These are phyloP conservation scores for Pestalotiopsis sp. DNA, from an alignment of 2,329 filamentous ascomycete genomes.

Conservation along the genomic window DNA sequence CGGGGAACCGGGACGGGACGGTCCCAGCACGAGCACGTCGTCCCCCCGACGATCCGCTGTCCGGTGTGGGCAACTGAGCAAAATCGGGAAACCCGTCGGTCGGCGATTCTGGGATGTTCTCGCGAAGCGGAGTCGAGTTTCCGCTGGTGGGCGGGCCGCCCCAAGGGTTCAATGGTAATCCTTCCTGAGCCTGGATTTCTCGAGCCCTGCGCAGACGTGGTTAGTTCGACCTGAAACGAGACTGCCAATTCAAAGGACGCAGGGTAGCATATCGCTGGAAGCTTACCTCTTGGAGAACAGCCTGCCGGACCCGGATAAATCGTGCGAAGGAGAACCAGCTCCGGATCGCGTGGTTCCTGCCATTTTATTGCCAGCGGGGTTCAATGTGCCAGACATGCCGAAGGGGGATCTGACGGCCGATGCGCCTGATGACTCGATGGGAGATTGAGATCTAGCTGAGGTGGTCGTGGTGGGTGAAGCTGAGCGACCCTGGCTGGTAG, in stretches of 20 bases:
- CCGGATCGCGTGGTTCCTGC: constrained; percentile 69
- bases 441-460: constrained; percentile 48
- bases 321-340: constrained; percentile 95
- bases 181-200: constrained; percentile 97
- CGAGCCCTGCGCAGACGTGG: constrained; percentile 64
- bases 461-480: constrained; percentile 78
- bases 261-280: not conserved
- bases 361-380: constrained; percentile 60
- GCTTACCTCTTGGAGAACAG: constrained; percentile 88
- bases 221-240: not conserved
- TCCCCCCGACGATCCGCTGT: constrained; percentile 60
- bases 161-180: constrained; percentile 77
- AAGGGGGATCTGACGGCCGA: constrained; percentile 70
- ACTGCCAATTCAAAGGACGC: not conserved
- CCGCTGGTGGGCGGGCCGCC: constrained; percentile 95
- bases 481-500: constrained; percentile 70
- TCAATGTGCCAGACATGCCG: constrained; percentile 65
- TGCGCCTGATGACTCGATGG: constrained; percentile 64
- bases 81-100: constrained; percentile 95
- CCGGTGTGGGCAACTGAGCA: constrained; percentile 67
- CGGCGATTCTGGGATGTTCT: constrained; percentile 96
- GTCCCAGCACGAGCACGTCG: constrained; percentile 89
- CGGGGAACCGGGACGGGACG: constrained; percentile 91
- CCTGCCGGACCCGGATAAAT: constrained; percentile 68
- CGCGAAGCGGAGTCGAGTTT: constrained; percentile 91